Evolutionary conservation across 129 eudicot species (phyloP), one percentile per base, ranked within the genome.

Genomic region (Chrysanthemum makinoi): DNA sequence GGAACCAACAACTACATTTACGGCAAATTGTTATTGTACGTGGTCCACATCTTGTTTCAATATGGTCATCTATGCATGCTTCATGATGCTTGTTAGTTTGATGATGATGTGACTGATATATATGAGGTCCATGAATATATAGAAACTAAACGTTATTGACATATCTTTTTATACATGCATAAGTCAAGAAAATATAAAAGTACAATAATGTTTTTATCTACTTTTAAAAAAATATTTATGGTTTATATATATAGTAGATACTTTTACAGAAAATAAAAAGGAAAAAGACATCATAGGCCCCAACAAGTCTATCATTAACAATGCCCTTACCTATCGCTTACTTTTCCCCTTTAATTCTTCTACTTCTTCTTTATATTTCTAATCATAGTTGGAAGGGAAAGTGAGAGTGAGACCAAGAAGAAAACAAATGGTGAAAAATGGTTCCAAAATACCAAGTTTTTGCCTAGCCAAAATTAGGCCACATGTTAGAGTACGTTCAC

Each of bases 381-480:
- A 28, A 62, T 69, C 76, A 77, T 70, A 69, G 49, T 59, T 60
- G 18, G 72, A 65, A 54, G 16, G 46, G 10, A 55, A 14, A 24
- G 68, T 44, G 51, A 39, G 49, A 62, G 35, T 43, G 12, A 70
- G 49, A 53, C 30, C 47, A 28, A 64, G 17, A 15, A 20, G 52
- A 58, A 1, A 62, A 30, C 60, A 57, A 53, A 85, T 87, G 95
- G 90, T 86, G 10, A 61, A 64, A 77, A 74, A 68, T 22, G 89
- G 83, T 65, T 68, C 80, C 14, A 91, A 73, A 78, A 75, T 91
- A 84, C 89, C 89, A 15, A 78, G 57, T 60, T 87, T 83, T 72
- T 91, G 97, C 80, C 78, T 91, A 8, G 80, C 84, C 50, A 85
- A 75, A 77, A 77, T 91, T 61, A 86, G 97, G 81, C 92, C 90